Evolutionary conservation across 768 basidiomycete genomes (phyloP).

Genomic region (Rhizopogon sp.): DNA sequence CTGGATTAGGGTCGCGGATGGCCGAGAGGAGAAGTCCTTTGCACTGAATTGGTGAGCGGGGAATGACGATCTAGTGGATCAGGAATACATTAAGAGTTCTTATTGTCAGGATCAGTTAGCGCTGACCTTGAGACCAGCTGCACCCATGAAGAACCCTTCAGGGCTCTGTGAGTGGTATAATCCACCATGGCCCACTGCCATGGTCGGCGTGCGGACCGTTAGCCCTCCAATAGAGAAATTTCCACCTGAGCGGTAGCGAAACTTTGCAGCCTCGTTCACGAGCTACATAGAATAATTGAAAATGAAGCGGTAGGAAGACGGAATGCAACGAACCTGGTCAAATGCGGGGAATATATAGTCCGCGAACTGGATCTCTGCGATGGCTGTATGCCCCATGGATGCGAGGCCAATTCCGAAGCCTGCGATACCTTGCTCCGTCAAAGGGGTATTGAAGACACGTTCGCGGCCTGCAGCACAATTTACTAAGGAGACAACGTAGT

Average conservation of each 20-base stretch:
- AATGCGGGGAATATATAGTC: constrained; percentile 95
- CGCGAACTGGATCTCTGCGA: constrained; percentile 89
- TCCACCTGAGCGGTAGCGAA: constrained; percentile 85
- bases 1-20: constrained; percentile 90
- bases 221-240: constrained; percentile 77
- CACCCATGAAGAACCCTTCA: constrained; percentile 92
- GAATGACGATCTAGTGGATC: constrained; percentile 63
- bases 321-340: constrained; percentile 61
- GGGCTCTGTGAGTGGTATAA: constrained; percentile 95
- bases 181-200: constrained; percentile 91
- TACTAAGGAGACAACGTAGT: neutral
- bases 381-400: constrained; percentile 89
- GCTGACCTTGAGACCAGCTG: constrained; percentile 77
- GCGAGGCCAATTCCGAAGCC: constrained; percentile 93
- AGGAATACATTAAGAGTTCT: neutral
- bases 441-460: constrained; percentile 92
- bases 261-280: constrained; percentile 94
- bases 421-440: constrained; percentile 91
- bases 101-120: neutral
- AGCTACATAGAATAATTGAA: constrained; percentile 40
- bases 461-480: constrained; percentile 60
- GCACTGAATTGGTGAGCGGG: constrained; percentile 92
- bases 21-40: constrained; percentile 85
- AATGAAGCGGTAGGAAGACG: neutral
- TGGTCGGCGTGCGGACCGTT: constrained; percentile 81